phyloP scores from a whole-genome alignment of 2,329 filamentous ascomycete genomes.

The Diplodia mutila region DNA sequence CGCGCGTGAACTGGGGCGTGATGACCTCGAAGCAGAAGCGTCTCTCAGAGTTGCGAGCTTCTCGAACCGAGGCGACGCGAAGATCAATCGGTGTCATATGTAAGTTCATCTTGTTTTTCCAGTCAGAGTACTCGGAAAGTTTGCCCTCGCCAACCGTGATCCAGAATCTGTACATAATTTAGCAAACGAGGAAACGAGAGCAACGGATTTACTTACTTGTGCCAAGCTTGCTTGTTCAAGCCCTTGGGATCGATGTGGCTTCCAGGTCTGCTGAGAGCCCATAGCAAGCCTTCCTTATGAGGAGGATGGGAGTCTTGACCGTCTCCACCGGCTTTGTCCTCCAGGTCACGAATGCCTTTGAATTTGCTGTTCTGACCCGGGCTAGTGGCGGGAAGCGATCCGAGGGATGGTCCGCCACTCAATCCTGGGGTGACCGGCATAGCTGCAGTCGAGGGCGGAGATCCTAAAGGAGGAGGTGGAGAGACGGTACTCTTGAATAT shows the following conservation, averaged over 20 bases:
- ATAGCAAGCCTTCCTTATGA: slow-evolving; percentile 91
- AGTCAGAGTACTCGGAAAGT: slow-evolving; percentile 97
- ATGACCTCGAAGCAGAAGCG: slow-evolving; percentile 99
- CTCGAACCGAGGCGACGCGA: slow-evolving; percentile 93
- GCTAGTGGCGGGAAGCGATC: slow-evolving; percentile 38
- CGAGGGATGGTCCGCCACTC: slow-evolving; percentile 33
- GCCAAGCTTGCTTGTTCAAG: slow-evolving; percentile 96
- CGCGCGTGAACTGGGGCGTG: slow-evolving; percentile 91
- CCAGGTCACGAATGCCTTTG: slow-evolving; percentile 88
- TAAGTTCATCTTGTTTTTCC: slow-evolving; percentile 95
- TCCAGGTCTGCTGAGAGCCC: slow-evolving; percentile 90
- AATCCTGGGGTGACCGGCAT: slow-evolving; percentile 28
- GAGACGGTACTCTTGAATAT: slow-evolving; percentile 41
- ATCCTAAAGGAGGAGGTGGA: slow-evolving; percentile 31
- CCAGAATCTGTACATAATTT: slow-evolving; percentile 74
- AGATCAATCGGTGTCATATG: slow-evolving; percentile 99
- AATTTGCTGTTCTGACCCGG: slow-evolving; percentile 62
- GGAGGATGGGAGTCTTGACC: slow-evolving; percentile 59
- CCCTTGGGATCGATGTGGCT: slow-evolving; percentile 95
- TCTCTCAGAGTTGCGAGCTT: slow-evolving; percentile 90
- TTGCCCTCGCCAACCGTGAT: slow-evolving; percentile 97
- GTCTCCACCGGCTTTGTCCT: slow-evolving; percentile 68
- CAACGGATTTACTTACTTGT: slow-evolving; percentile 71
- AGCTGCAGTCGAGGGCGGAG: slow-evolving; percentile 30
- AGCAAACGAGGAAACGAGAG: slow-evolving; percentile 29